A percentile compares a stretch with the other conserved stretches of the same genome.
phyloP scores from a whole-genome alignment of 352 stramenopile species.

The Phytophthora cactorum region DNA sequence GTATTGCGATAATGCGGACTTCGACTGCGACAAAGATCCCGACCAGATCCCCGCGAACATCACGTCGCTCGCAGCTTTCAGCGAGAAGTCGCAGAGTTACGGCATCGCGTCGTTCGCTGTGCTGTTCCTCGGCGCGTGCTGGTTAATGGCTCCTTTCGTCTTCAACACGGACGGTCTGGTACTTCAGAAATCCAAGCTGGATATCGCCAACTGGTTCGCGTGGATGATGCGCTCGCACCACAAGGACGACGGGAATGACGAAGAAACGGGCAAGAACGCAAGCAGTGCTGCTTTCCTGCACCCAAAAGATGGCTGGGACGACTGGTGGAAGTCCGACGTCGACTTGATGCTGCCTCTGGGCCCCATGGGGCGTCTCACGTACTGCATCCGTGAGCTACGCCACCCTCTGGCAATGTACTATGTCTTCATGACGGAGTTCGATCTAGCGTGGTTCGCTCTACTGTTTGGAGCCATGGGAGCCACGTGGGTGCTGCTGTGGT shows the following conservation, averaged over 20 bases:
- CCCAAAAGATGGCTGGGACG: conserved; percentile 73
- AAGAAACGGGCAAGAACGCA: conserved; percentile 45
- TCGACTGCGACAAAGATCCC: conserved; percentile 55
- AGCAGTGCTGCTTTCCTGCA: conserved; percentile 42
- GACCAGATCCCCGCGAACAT: conserved; percentile 73
- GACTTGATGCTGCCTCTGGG: conserved; percentile 76
- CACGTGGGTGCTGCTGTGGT: conserved; percentile 60
- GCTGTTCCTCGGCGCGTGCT: conserved; percentile 80
- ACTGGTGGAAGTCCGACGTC: conserved; percentile 76
- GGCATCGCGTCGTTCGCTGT: conserved; percentile 85
- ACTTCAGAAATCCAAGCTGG: conserved; percentile 82
- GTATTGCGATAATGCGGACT: conserved; percentile 58
- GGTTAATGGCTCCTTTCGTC: conserved; percentile 84
- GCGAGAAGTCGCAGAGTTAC: conserved; percentile 72
- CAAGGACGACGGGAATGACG: conserved; percentile 50
- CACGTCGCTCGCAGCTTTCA: conserved; percentile 65
- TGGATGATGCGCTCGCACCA: conserved; percentile 78
- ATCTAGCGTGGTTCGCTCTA: conserved; percentile 46
- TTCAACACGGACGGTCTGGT: conserved; percentile 92
- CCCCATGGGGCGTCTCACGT: conserved; percentile 74
- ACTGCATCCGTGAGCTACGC: conserved; percentile 79
- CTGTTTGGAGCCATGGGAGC: conserved; percentile 57
- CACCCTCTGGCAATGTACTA: conserved; percentile 86
- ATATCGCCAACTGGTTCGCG: conserved; percentile 82
- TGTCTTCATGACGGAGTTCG: conserved; percentile 80